Evolutionary conservation across 2,329 filamentous ascomycete species (phyloP), one percentile per base, ranked within the genome.

Genomic region (Arachnopeziza araneosa): DNA sequence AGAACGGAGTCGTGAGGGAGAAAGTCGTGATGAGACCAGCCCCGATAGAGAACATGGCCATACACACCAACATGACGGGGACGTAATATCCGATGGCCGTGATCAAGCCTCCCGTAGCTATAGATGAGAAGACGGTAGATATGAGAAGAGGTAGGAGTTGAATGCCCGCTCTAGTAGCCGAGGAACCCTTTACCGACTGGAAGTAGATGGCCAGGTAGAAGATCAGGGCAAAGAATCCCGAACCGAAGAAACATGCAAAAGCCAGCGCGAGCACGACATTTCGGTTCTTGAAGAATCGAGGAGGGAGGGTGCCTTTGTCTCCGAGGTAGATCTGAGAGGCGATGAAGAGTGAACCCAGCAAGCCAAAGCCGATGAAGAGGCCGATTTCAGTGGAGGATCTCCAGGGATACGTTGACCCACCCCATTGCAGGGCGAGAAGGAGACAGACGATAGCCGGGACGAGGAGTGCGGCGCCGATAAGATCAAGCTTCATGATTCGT

Each of bases 41-140:
- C 19, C 77, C 78, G 50, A 78, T 64, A 4, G 71, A 58, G 55
- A 66, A 68, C n/a, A 79, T 55, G 17, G 68, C 66, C 44, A 72
- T 71, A 54, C 77, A 76, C 14, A 73, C 36, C 44, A 79, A 67
- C 69, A 78, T 73, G 59, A 76, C 72, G 1, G 77, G 78, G 14
- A 75, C 75, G 64, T 80, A 81, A 67, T 78, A 78, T 22, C 79
- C 78, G 23, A 76, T 67, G 36, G 67, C 71, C 1, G 72, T 67
- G 22, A 77, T 71, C 9, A 76, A 60, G 4, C 69, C 67, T 32
- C 78, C 78, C 12, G 73, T 73, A 1, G 71, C 26, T 57, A 79
- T 74, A 8, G 75, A 76, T n/a, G 73, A 70, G 10, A 78, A 56
- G 24, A 80, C 75, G 59, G 76, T 71, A 53, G 73, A 68, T 10